Conservation (phyloP, 108 stramenopile genomes). For the Skeletonema potamos region DNA sequence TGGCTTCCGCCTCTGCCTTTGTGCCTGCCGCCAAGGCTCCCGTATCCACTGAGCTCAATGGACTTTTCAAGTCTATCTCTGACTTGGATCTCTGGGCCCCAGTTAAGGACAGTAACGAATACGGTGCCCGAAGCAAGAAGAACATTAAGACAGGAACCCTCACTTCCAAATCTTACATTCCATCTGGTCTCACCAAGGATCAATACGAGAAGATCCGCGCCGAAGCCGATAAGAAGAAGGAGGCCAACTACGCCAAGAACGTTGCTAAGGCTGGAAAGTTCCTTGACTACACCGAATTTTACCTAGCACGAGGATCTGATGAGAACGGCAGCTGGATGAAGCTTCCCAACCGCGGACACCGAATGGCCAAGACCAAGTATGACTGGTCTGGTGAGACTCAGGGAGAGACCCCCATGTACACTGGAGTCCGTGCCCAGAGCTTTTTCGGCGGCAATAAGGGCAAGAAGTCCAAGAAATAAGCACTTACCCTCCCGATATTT, state of each 20-base stretch:
- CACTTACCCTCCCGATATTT: neutral
- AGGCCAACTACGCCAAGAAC: slow-evolving; percentile 71
- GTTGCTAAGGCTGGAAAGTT: slow-evolving; percentile 85
- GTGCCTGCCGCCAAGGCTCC: slow-evolving; percentile 52
- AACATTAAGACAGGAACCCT: slow-evolving; percentile 57
- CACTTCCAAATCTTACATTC: slow-evolving; percentile 72
- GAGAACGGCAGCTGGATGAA: slow-evolving; percentile 60
- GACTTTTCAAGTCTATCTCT: slow-evolving; percentile 57
- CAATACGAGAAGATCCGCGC: slow-evolving; percentile 75
- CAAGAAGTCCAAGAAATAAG: slow-evolving; percentile 10
- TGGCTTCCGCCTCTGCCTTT: slow-evolving; percentile 78
- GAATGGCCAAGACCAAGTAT: slow-evolving; percentile 86
- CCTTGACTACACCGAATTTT: slow-evolving; percentile 78
- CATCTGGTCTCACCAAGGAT: slow-evolving; percentile 64
- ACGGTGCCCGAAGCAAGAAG: slow-evolving; percentile 82
- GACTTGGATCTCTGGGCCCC: slow-evolving; percentile 77
- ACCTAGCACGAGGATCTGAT: slow-evolving; percentile 76
- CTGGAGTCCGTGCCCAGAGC: slow-evolving; percentile 15
- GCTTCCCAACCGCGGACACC: slow-evolving; percentile 68
- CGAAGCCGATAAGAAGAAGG: slow-evolving; percentile 63
- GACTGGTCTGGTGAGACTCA: slow-evolving; percentile 57
- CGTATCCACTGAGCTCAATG: slow-evolving; percentile 39
- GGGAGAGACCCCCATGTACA: slow-evolving; percentile 30
- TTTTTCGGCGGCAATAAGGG: neutral
- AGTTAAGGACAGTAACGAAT: slow-evolving; percentile 63